A percentile compares a stretch with the other conserved stretches of the same genome.
Conservation (phyloP, 768 basidiomycete species). For the Myochromella boudieri region DNA sequence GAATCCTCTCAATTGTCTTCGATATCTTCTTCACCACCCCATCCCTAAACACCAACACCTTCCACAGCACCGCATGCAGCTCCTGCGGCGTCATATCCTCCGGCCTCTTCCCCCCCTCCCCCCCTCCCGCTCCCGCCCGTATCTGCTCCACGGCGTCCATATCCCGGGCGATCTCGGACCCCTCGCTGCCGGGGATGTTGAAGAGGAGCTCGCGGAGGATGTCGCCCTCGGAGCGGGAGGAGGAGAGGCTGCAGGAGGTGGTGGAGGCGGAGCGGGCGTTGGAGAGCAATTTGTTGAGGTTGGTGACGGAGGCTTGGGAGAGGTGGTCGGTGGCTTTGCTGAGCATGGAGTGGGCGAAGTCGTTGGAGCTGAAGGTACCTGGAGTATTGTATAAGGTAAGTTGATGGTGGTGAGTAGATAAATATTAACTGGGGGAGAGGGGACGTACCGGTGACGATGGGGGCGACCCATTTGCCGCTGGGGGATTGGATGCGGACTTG, state of each 20-base stretch:
- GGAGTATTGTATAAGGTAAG: not conserved
- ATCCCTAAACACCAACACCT: slow-evolving; percentile 78
- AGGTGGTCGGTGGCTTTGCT: slow-evolving; percentile 34
- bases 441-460: slow-evolving; percentile 70
- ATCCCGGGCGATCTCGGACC: slow-evolving; percentile 67
- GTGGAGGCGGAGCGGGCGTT: slow-evolving; percentile 58
- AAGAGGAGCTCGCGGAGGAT: slow-evolving; percentile 61
- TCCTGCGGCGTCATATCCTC: slow-evolving; percentile 89
- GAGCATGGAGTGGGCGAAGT: slow-evolving; percentile 76
- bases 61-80: slow-evolving; percentile 79
- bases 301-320: slow-evolving; percentile 77
- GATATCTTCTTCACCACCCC: slow-evolving; percentile 77
- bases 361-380: slow-evolving; percentile 76
- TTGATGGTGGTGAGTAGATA: not conserved
- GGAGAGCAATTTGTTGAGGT: slow-evolving; percentile 77
- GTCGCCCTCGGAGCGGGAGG: slow-evolving; percentile 36
- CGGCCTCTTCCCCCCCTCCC: slow-evolving; percentile 71
- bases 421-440: not conserved
- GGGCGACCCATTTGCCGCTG: slow-evolving; percentile 73
- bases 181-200: slow-evolving; percentile 60
- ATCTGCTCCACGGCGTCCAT: slow-evolving; percentile 74
- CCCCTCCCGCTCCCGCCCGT: slow-evolving; percentile 51
- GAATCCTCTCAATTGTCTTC: slow-evolving; percentile 76
- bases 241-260: slow-evolving; percentile 29
- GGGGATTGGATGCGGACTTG: slow-evolving; percentile 73